phyloP scores from a whole-genome alignment of 164 flowering plant genomes.

The Taxillus chinensis region DNA sequence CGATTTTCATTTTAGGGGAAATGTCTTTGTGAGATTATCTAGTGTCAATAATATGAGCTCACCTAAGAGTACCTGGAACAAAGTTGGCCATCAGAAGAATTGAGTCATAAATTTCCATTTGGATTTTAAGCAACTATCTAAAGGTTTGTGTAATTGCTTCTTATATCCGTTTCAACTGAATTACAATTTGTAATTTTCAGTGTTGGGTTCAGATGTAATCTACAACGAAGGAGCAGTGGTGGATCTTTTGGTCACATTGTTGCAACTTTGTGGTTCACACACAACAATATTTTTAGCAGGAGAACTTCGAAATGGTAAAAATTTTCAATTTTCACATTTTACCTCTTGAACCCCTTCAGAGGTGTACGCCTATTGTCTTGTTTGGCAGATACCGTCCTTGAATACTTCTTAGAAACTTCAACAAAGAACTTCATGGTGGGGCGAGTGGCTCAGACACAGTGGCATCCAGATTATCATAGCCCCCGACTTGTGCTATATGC shows the following conservation, averaged over 20 bases:
- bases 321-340: not conserved
- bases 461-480: constrained; percentile 87
- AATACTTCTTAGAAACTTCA: constrained; percentile 70
- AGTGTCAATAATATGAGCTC: too few species aligned
- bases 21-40: too few species aligned
- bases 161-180: too few species aligned
- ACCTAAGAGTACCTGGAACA: too few species aligned
- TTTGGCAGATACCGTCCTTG: constrained; percentile 65
- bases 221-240: constrained; percentile 76
- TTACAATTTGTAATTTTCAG: constrained; percentile 19
- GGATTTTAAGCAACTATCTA: too few species aligned
- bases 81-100: too few species aligned
- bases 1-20: too few species aligned
- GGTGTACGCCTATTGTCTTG: not conserved
- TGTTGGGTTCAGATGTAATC: constrained; percentile 80
- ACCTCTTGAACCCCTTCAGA: not conserved
- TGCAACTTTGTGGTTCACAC: constrained; percentile 46
- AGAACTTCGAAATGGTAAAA: constrained; percentile 76
- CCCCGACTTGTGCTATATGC: constrained; percentile 61
- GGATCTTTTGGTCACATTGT: constrained; percentile 57
- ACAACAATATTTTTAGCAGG: constrained; percentile 76
- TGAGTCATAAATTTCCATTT: too few species aligned
- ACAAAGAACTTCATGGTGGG: constrained; percentile 63
- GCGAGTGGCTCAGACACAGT: constrained; percentile 55
- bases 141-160: too few species aligned